Evolutionary conservation across 768 basidiomycete species (phyloP).

Genomic region (Kwoniella europaea): DNA sequence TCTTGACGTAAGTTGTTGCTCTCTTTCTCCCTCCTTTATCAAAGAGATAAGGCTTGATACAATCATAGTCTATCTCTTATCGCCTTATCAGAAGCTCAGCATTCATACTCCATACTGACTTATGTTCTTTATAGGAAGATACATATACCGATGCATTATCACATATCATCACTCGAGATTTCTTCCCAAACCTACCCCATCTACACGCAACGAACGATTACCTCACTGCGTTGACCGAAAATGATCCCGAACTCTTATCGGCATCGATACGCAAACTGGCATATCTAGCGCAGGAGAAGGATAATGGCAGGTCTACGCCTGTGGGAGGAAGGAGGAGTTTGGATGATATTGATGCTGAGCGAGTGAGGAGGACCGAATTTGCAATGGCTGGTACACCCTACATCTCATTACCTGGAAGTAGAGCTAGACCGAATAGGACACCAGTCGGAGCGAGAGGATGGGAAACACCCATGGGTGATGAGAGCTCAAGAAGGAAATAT

Average conservation of each 20-base stretch:
- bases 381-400: slow-evolving; percentile 52
- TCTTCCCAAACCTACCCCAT: slow-evolving; percentile 91
- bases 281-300: slow-evolving; percentile 58
- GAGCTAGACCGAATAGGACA: slow-evolving; percentile 36
- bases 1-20: slow-evolving; percentile 42
- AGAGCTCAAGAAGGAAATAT: slow-evolving; percentile 26
- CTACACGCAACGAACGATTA: slow-evolving; percentile 87
- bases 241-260: slow-evolving; percentile 76
- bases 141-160: slow-evolving; percentile 90
- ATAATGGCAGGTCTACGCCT: slow-evolving; percentile 19
- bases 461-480: slow-evolving; percentile 48
- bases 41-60: not conserved
- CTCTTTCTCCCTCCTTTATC: slow-evolving; percentile 7
- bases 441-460: slow-evolving; percentile 52
- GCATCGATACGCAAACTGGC: slow-evolving; percentile 76
- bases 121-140: slow-evolving; percentile 67
- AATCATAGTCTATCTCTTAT: not conserved
- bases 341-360: slow-evolving; percentile 30
- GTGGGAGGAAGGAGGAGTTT: slow-evolving; percentile 20
- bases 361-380: slow-evolving; percentile 44
- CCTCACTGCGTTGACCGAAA: slow-evolving; percentile 75
- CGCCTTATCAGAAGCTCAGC: not conserved
- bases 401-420: slow-evolving; percentile 38
- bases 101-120: not conserved
- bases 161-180: slow-evolving; percentile 92